phyloP scores from a whole-genome alignment of 2,329 filamentous ascomycete genomes.

The Hymenoscyphus linearis region DNA sequence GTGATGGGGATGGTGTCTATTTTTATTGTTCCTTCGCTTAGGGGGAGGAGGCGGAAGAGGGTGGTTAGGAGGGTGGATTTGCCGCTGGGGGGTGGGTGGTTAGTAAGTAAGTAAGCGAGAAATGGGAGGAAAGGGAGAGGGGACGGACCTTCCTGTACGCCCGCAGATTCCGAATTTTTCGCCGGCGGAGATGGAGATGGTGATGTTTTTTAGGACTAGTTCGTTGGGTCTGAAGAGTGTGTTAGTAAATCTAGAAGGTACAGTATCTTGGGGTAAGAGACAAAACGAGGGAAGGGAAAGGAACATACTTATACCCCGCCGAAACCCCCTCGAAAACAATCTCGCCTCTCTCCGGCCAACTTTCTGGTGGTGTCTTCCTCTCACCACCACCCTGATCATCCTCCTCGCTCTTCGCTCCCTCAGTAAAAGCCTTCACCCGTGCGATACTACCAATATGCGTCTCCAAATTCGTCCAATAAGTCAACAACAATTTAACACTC shows the following conservation, averaged over 20 bases:
- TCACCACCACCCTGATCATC: constrained; percentile 6
- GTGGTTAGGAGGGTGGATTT: constrained; percentile 44
- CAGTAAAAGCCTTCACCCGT: constrained; percentile 48
- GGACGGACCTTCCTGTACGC: constrained; percentile 26
- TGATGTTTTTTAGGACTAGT: constrained; percentile 13
- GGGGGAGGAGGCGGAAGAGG: constrained; percentile 53
- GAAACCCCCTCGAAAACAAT: not conserved
- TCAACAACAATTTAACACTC: constrained; percentile 38
- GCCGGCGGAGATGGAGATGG: constrained; percentile 29
- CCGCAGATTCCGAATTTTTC: constrained; percentile 49
- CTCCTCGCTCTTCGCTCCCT: constrained; percentile 37
- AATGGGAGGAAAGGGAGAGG: no score
- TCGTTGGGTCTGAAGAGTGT: constrained; percentile 4
- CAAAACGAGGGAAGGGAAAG: constrained; percentile 24
- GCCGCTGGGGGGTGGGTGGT: constrained; percentile 28
- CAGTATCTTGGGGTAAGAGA: not conserved
- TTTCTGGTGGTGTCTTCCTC: constrained; percentile 15
- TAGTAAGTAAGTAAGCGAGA: not conserved
- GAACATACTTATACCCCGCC: not conserved
- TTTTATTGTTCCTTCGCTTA: constrained; percentile 25
- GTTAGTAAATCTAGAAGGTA: constrained; percentile 5
- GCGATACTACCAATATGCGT: constrained; percentile 52
- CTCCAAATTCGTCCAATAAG: constrained; percentile 47
- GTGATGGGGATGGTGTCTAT: constrained; percentile 40
- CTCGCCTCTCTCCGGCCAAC: constrained; percentile 22